Conservation (phyloP, 306 rosid species). For the Dalbergia cochinchinensis region DNA sequence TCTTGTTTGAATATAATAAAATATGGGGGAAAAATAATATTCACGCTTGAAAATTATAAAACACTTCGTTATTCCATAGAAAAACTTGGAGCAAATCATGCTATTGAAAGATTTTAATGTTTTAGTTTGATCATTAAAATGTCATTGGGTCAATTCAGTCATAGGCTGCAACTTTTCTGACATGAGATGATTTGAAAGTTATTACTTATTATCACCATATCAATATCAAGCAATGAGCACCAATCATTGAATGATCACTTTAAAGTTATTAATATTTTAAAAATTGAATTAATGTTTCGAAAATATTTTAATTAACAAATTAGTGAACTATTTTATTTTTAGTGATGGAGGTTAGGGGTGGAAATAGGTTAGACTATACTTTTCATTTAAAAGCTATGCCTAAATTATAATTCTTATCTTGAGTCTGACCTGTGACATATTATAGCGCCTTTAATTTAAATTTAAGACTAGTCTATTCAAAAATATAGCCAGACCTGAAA, state of each 20-base stretch:
- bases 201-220: neutral
- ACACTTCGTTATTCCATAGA: neutral
- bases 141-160: neutral
- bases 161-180: neutral
- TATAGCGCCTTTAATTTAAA: no score
- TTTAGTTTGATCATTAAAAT: neutral
- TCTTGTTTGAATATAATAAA: no score
- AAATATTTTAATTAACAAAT: neutral
- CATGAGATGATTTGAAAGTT: neutral
- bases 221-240: neutral
- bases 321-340: neutral
- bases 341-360: neutral
- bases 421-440: no score
- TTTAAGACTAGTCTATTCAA: no score
- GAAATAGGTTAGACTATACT: no score
- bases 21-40: no score
- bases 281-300: neutral
- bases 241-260: neutral
- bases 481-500: no score
- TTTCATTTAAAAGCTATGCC: no score
- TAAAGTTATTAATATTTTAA: neutral
- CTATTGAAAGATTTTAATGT: neutral
- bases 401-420: no score
- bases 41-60: no score
- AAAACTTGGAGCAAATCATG: no score